Percentiles rank a stretch among this genome's conserved stretches.
phyloP scores from a whole-genome alignment of 495 filamentous ascomycete genomes.

The Podospora pseudocomata region DNA sequence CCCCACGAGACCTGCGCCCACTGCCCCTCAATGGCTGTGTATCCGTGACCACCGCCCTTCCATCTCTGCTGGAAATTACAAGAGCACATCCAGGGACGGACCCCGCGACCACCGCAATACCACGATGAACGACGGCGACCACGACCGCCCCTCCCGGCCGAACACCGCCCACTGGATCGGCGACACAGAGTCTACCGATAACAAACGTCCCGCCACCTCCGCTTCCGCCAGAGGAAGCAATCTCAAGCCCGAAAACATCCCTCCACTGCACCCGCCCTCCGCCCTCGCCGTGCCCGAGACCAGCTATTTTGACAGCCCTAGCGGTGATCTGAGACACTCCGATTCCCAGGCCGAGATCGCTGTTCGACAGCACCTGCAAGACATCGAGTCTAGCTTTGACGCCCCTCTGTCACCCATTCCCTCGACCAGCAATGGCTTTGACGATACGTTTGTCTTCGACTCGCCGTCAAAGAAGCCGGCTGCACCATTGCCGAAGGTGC shows the following conservation, averaged over 20 bases:
- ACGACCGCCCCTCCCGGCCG: conserved; percentile 25
- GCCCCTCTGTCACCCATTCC: conserved; percentile 50
- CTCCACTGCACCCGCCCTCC: conserved; percentile 20
- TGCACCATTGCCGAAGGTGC: conserved; percentile 3
- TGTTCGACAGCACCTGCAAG: conserved; percentile 61
- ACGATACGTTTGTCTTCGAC: conserved; percentile 67
- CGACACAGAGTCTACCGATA: conserved; percentile 3
- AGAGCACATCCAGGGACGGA: not conserved
- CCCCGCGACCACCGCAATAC: conserved; percentile 4
- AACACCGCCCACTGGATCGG: conserved; percentile 20
- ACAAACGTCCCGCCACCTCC: conserved; percentile 17
- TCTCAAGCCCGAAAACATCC: conserved; percentile 29
- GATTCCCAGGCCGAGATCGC: conserved; percentile 47
- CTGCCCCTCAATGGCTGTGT: not conserved
- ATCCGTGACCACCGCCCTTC: conserved; percentile 2
- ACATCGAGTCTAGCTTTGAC: conserved; percentile 85
- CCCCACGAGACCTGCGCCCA: not conserved
- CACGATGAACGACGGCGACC: conserved; percentile 23
- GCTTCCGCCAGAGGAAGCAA: conserved; percentile 13
- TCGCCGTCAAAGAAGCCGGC: conserved; percentile 34
- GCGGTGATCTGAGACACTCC: conserved; percentile 34
- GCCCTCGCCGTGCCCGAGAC: conserved; percentile 30
- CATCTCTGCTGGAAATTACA: not conserved
- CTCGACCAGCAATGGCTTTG: conserved; percentile 42
- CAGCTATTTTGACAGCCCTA: conserved; percentile 44